A percentile compares a stretch with the other conserved stretches of the same genome.
phyloP scores from a whole-genome alignment of 768 basidiomycete genomes.

The Melanogaster broomeanus region DNA sequence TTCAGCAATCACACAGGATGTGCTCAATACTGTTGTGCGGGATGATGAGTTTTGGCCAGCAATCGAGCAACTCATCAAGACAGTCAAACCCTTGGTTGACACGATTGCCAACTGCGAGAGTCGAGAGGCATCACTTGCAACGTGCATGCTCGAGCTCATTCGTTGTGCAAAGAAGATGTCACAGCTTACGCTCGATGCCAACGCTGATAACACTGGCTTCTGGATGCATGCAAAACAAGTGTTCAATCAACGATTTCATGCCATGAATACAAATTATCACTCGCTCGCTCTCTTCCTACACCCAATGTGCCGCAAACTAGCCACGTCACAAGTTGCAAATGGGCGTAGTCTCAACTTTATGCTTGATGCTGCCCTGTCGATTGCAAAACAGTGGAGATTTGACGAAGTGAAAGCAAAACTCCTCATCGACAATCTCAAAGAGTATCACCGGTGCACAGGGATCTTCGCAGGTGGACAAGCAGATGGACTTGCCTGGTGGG shows the following conservation, averaged over 20 bases:
- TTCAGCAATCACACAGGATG: constrained; percentile 20
- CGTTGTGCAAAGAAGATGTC: constrained; percentile 18
- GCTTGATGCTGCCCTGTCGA: constrained; percentile 12
- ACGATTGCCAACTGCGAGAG: constrained; percentile 34
- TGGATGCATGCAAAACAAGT: constrained; percentile 23
- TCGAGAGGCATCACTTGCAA: constrained; percentile 30
- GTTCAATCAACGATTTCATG: no score
- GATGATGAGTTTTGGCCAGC: constrained; percentile 22
- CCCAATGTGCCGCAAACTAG: constrained; percentile 36
- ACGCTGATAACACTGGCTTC: constrained; percentile 25
- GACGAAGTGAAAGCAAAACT: constrained; percentile 12
- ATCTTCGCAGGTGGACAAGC: no score
- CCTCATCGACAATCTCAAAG: constrained; percentile 25
- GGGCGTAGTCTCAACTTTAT: constrained; percentile 20
- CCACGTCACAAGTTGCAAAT: constrained; percentile 24
- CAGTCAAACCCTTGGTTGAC: constrained; percentile 35
- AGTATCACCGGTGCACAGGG: constrained; percentile 18
- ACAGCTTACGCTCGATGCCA: constrained; percentile 11
- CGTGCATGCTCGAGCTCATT: constrained; percentile 39
- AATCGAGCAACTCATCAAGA: constrained; percentile 28
- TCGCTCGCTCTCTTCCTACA: constrained; percentile 37
- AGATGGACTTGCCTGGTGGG: no score
- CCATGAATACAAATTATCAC: constrained; percentile 35
- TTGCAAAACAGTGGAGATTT: constrained; percentile 31
- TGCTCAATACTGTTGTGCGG: constrained; percentile 21